Base-by-base conservation (phyloP, 2,329 filamentous ascomycete species). In the Verticillium klebahnii region DNA sequence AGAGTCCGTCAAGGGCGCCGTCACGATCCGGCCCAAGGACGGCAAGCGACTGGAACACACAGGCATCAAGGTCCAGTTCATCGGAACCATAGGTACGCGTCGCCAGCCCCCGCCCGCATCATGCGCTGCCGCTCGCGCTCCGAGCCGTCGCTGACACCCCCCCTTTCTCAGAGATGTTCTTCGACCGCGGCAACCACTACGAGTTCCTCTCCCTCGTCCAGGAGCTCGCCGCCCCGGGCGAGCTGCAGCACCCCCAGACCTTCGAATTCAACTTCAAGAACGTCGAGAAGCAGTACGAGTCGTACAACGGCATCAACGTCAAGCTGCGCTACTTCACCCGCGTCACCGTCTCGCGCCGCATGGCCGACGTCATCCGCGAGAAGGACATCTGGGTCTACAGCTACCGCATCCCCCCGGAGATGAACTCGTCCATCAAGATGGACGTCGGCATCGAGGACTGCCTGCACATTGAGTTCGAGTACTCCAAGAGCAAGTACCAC, bases 201-300 rank as follows among this genome's bases (percentile, higher is more conserved):
- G 95, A 99, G 79, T 99, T 99, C 78, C 89, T 99, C 63, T 97
- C 93, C 39, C 87, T 98, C 32, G 94, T 95, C 70, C 96, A 98
- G 78, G 95, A 99, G 79, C 88, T 99, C 50, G 95, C 95, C 19
- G 93, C 95, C 19, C 95, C 95, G 2, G 95, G 95, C 76, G 95
- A 99, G 81, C 90, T 99, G 62, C 95, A 98, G 75, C 96, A 99
- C 78, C 95, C 95, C 54, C 95, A 99, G 80, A 97, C 93, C 57
- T 97, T 97, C 77, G 92, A 96, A 69, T 99, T 99, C 86, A 96
- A 97, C 82, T 99, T 99, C 87, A 98, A 98, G 78, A 99, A 98
- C 77, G 93, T 99, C 71, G 95, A 99, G 85, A 99, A 99, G 83
- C 93, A 96, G 77, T 99, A 99, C 84, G 96, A 99, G 80, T 97